Conservation (phyloP, 192 early-diverging fungal species). For the Funneliformis geosporum region DNA sequence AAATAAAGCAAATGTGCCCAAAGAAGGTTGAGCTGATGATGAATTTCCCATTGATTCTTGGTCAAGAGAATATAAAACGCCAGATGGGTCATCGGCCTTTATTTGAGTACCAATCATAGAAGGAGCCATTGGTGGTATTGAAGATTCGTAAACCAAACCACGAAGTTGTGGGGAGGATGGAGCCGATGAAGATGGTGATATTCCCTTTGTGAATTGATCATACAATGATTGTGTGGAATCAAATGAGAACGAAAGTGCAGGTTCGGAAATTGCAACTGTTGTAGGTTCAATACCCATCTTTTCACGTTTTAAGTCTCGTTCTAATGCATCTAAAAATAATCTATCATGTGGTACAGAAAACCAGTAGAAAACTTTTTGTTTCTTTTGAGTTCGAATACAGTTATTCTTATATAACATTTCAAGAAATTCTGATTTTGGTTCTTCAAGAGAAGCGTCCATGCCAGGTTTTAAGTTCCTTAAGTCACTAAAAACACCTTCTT, state of each 20-base stretch:
- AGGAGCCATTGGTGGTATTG: constrained; percentile 15
- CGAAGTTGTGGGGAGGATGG: constrained; percentile 33
- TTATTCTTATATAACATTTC: constrained; percentile 94
- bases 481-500: constrained; percentile 97
- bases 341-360: constrained; percentile 91
- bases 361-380: constrained; percentile 99
- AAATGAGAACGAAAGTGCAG: constrained; percentile 63
- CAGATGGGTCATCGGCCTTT: constrained; percentile 20
- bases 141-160: constrained; percentile 30
- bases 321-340: constrained; percentile 93
- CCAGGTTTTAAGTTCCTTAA: constrained; percentile 94
- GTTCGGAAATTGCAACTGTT: constrained; percentile 70
- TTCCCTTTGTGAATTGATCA: constrained; percentile 51
- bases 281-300: constrained; percentile 83
- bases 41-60: constrained; percentile 20
- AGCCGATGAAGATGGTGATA: constrained; percentile 35
- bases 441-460: constrained; percentile 88
- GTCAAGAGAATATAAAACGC: constrained; percentile 25
- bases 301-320: constrained; percentile 95
- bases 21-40: constrained; percentile 4
- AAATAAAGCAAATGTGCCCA: constrained; percentile 27
- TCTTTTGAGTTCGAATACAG: constrained; percentile 97
- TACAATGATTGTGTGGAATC: constrained; percentile 61
- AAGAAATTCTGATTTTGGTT: constrained; percentile 89
- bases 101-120: constrained; percentile 28